These are phyloP conservation scores for Cyclotella choctawhatcheeana DNA, from an alignment of 108 stramenopile genomes.

Conservation along the genomic window DNA sequence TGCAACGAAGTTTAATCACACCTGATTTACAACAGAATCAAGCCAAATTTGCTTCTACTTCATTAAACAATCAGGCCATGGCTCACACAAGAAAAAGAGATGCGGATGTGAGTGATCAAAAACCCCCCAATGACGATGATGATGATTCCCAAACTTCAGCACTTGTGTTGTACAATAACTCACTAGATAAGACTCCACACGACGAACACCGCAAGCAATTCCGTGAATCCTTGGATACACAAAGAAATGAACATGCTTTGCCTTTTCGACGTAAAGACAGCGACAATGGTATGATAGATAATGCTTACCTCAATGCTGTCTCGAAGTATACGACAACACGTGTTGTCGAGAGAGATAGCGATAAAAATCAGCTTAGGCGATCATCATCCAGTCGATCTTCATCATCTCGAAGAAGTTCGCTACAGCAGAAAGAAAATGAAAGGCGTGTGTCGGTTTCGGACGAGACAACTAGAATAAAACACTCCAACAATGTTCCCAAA, in stretches of 20 bases:
- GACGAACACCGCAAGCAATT: background rate
- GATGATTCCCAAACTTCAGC: slow-evolving; percentile 7
- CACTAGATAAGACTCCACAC: background rate
- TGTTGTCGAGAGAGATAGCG: background rate
- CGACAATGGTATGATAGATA: background rate
- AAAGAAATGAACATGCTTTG: background rate
- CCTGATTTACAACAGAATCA: background rate
- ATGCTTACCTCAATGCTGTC: slow-evolving; percentile 6
- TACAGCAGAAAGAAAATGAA: background rate
- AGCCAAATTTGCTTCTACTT: background rate
- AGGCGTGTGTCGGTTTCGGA: background rate
- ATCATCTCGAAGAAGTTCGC: background rate
- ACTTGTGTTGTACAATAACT: background rate
- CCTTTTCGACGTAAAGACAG: background rate
- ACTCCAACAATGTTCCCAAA: background rate
- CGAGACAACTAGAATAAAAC: background rate
- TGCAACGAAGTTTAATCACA: slow-evolving; percentile 3
- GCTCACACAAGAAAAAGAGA: background rate
- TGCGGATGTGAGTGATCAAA: background rate
- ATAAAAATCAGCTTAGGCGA: background rate
- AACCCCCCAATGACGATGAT: background rate
- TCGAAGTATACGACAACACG: slow-evolving; percentile 5
- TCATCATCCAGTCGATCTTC: no score
- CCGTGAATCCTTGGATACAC: background rate
- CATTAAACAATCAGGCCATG: background rate